Evolutionary conservation across 1,139 yeast genomes (phyloP), one percentile per base, ranked within the genome.

Genomic region (Scheffersomyces parashehatae): DNA sequence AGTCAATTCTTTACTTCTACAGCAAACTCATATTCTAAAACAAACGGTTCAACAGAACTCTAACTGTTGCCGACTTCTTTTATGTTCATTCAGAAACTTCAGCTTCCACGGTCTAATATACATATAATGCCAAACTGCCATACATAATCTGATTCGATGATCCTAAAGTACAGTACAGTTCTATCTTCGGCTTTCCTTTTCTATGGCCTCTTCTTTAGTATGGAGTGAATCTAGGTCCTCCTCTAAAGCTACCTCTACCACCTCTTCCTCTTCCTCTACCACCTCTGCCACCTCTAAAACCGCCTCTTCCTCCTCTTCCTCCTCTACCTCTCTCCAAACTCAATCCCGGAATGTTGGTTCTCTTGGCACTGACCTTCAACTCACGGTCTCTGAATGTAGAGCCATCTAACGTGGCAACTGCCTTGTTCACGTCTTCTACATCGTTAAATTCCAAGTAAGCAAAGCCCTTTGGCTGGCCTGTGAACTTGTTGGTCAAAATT

Each of bases 381-480:
- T 77, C 79, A 47, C 96, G 75, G 30, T 85, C 91, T 52, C 84
- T 74, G 55, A 88, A 81, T 39, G 71, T 69, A 3, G 82, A 68
- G 29, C 88, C 95, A 55, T 85, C 83, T 51, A 85, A 73, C 1
- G 68, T 62, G 8, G 77, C 77, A 35, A 87, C 72, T 0, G 96
- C 95, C 50, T 79, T 75, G 14, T 79, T 68, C 2, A 87, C 93
- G 3, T 78, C 73, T 13, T 77, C 77, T 2, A 77, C 77, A 56
- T 81, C 84, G 30, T 83, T 80, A 60, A 86, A 88, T 60, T 88
- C 96, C 54, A 88, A 77, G 62, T 88, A 88, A 1, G 96, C 96
- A 66, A 77, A 88, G 4, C 96, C 96, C 62, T 85, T 87, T 34
- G 96, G 95, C 50, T 77, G 82, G 2, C 95, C 95, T 0, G 91